Evolutionary conservation across 129 eudicot genomes (phyloP), one percentile per base, ranked within the genome.

Genomic region (Arctium minus): DNA sequence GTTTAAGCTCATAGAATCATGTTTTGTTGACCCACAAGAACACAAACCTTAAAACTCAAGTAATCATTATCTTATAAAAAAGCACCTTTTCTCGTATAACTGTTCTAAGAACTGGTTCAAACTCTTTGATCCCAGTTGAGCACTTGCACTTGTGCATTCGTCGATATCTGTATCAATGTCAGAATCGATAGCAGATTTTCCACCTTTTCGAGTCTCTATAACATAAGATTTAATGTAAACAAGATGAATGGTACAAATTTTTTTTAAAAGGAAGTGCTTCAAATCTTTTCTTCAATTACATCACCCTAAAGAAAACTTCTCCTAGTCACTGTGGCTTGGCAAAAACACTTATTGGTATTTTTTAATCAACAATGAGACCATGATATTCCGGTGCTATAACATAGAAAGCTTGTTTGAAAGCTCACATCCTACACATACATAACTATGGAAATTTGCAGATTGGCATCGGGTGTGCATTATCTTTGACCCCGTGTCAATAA

Each of bases 41-140:
- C 73, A 70, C 36, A 29, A 70, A 40, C 6, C 8, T 36, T 10
- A 73, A 79, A n/a, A 60, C 18, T 31, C 11, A 3, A 22, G 60
- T n/a, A 30, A 44, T 40, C 12, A 37, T 22, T n/a, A 70, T 35
- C 1, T 75, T 48, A 30, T 40, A 18, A 65, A 65, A 67, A 50
- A 17, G 18, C 65, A 87, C 89, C 87, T 87, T 71, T 83, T 87
- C 48, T 83, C 85, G 13, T 83, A 87, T 75, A 87, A 73, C 12
- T 87, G 78, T 69, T 87, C 87, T 36, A 87, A 46, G 7, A 79
- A 75, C 71, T 79, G 79, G 72, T 82, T 68, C 86, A 82, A 72
- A 83, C 74, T 78, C 83, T 73, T 73, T 18, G 80, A 62, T n/a
- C 80, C 80, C 31, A 39, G 39, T 67, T 79, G 84, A 65, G 87